Base-by-base conservation (phyloP, 2,329 filamentous ascomycete species). In the Chaetomiaceae sp. region DNA sequence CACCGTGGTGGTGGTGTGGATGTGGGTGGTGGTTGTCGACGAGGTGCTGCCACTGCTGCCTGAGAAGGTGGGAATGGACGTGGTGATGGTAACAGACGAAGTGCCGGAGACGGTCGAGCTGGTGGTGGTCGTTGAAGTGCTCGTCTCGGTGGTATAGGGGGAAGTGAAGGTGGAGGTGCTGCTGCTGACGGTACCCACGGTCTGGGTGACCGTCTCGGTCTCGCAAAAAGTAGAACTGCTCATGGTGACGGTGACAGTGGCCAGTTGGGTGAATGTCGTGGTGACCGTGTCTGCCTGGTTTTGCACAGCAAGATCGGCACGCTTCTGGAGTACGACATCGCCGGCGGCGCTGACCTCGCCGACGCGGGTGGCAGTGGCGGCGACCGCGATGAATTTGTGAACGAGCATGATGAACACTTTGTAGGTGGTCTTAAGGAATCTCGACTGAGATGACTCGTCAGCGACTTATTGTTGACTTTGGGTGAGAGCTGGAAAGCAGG, bases 401-500 rank as follows among this genome's bases (percentile, higher is more conserved):
- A 50, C 36, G 19, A 43, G 4, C 55, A 57, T 57, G n/a, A n/a
- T n/a, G n/a, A n/a, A n/a, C n/a, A n/a, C 34, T 50, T 57, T 39
- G 19, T 24, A 22, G 4, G 6, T 46, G 4, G 17, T 9, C 15
- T 20, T 27, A 11, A n/a, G 6, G 5, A 11, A 17, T 32, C 24
- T 30, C 14, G n/a, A 11, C 2, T 15, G 9, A 35, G 30, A 11
- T 3, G 12, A n/a, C 12, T 4, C 3, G 6, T 6, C 12, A 9
- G 8, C 18, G 34, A 14, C 22, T 26, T 40, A 3, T 10, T 20
- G 38, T 40, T 30, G 40, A 15, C 12, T 9, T 2, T 2, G 9
- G 22, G 22, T 6, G 22, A 9, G 22, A 24, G 22, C 22, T 5
- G 9, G 22, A 24, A 24, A 24, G 22, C 22, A 9, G 9, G 5